Percentiles rank a stretch among this genome's conserved stretches.
phyloP scores from a whole-genome alignment of 2,329 filamentous ascomycete species.

The Colletotrichum endophyticum region DNA sequence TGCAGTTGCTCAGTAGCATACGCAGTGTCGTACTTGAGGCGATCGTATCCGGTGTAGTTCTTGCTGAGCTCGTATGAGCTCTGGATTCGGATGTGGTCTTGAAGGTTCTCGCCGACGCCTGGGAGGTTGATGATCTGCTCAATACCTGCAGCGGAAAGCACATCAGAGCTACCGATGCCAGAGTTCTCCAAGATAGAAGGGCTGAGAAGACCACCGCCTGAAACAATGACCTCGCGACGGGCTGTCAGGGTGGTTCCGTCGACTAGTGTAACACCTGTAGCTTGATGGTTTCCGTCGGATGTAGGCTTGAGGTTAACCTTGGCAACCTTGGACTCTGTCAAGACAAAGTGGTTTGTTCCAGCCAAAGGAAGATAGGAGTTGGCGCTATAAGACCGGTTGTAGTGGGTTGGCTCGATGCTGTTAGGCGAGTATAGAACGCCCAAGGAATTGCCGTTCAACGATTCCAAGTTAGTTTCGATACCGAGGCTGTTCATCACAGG shows the following conservation, averaged over 20 bases:
- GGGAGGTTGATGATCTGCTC: slow-evolving; percentile 54
- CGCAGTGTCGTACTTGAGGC: slow-evolving; percentile 29
- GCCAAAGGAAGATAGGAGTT: slow-evolving; percentile 46
- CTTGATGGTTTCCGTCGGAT: slow-evolving; percentile 1
- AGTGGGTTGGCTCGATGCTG: slow-evolving; percentile 51
- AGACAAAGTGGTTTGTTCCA: slow-evolving; percentile 44
- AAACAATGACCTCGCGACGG: slow-evolving; percentile 36
- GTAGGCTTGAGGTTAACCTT: slow-evolving; percentile 39
- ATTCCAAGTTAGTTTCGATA: slow-evolving; percentile 42
- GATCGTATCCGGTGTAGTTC: slow-evolving; percentile 33
- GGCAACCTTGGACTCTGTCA: slow-evolving; percentile 38
- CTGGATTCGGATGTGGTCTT: slow-evolving; percentile 37
- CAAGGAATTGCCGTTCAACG: slow-evolving; percentile 51
- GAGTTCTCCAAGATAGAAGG: slow-evolving; percentile 62
- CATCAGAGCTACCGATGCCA: slow-evolving; percentile 55
- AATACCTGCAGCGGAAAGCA: slow-evolving; percentile 53
- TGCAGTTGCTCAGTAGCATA: slow-evolving; percentile 42
- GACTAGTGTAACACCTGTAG: slow-evolving; percentile 26
- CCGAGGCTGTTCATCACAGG: slow-evolving; percentile 51
- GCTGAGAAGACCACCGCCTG: slow-evolving; percentile 55
- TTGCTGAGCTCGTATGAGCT: slow-evolving; percentile 36
- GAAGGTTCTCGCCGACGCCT: slow-evolving; percentile 52
- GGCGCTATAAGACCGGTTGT: slow-evolving; percentile 52
- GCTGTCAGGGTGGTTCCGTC: slow-evolving; percentile 28
- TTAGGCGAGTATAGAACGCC: slow-evolving; percentile 55